These are phyloP conservation scores for Lentinus brumalis DNA, from an alignment of 768 basidiomycete genomes.

Conservation along the genomic window DNA sequence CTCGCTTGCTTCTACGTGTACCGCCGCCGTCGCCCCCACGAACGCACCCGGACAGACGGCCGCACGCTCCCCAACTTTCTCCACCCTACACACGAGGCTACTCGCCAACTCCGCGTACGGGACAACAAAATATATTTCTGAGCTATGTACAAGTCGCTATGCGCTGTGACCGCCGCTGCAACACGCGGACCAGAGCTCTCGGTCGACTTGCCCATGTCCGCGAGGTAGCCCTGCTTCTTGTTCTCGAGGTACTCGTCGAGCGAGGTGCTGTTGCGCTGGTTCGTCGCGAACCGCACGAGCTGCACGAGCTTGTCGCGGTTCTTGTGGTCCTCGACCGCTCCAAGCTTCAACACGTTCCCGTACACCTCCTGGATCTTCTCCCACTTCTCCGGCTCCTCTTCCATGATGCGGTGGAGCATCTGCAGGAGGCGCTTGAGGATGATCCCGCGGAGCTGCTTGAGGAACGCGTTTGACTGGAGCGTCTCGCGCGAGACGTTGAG, in stretches of 20 bases:
- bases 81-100: too few relatives aligned
- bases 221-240: conserved; percentile 88
- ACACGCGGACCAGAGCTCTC: too few relatives aligned
- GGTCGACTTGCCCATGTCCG: conserved; percentile 80
- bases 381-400: conserved; percentile 69
- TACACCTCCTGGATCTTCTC: conserved; percentile 67
- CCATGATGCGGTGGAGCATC: conserved; percentile 59
- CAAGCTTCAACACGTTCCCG: conserved; percentile 85
- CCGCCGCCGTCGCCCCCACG: too few relatives aligned
- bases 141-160: too few relatives aligned
- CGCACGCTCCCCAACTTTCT: too few relatives aligned
- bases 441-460: conserved; percentile 81
- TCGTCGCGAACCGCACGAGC: conserved; percentile 76
- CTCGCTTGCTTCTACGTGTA: too few relatives aligned
- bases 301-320: conserved; percentile 75
- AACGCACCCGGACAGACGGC: too few relatives aligned
- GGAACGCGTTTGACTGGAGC: conserved; percentile 86
- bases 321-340: conserved; percentile 81
- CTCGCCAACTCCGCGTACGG: too few relatives aligned
- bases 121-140: too few relatives aligned
- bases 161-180: too few relatives aligned
- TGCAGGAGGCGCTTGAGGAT: conserved; percentile 82
- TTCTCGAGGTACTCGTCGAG: conserved; percentile 85
- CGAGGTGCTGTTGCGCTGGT: conserved; percentile 69
- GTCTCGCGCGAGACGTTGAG: conserved; percentile 97